phyloP scores from a whole-genome alignment of 176 grass and related monocot species.

The Bromus sterilis region DNA sequence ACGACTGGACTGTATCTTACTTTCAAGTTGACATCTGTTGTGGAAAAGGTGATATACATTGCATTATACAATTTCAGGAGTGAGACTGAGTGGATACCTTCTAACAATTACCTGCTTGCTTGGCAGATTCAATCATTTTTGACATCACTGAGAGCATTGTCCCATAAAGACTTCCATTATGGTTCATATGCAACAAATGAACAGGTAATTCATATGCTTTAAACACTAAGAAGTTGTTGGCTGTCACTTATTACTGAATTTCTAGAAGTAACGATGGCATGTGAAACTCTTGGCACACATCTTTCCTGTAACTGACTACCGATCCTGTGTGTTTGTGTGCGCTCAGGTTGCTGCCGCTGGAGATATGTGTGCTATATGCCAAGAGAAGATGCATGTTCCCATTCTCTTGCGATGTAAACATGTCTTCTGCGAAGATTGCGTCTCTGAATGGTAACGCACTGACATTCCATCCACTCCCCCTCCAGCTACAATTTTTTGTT shows the following conservation, averaged over 20 bases:
- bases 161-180: slow-evolving; percentile 85
- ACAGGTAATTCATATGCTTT: slow-evolving; percentile 52
- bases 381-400: slow-evolving; percentile 83
- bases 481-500: neutral
- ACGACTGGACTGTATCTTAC: slow-evolving; percentile 97
- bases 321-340: neutral
- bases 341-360: slow-evolving; percentile 58
- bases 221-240: neutral
- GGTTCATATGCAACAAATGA: slow-evolving; percentile 84
- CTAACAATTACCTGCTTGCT: slow-evolving; percentile 1
- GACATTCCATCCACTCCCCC: neutral
- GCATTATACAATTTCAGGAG: neutral
- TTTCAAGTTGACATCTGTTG: slow-evolving; percentile 98
- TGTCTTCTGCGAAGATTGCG: slow-evolving; percentile 84
- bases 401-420: slow-evolving; percentile 87
- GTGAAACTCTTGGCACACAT: neutral
- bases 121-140: slow-evolving; percentile 96
- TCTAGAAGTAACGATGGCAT: neutral
- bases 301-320: slow-evolving; percentile 1
- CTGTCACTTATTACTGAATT: neutral
- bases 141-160: slow-evolving; percentile 77
- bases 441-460: slow-evolving; percentile 74
- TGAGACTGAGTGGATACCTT: neutral
- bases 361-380: slow-evolving; percentile 92
- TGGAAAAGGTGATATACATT: slow-evolving; percentile 72